phyloP scores from a whole-genome alignment of 805 yeast species.

The Candida lessepsii region DNA sequence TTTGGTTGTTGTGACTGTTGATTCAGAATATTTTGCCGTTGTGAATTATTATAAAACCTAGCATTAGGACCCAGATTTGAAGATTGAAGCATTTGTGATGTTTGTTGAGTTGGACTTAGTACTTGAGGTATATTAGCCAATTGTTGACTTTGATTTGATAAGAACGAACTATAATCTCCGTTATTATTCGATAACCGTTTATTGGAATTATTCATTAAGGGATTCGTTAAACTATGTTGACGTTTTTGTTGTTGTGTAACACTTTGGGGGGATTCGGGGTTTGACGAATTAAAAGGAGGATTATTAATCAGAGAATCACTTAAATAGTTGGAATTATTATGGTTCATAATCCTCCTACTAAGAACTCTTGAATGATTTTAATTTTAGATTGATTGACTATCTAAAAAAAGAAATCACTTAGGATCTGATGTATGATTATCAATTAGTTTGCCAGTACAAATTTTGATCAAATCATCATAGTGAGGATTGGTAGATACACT shows the following conservation, averaged over 20 bases:
- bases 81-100: not conserved
- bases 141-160: conserved; percentile 6
- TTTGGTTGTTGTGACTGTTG: not conserved
- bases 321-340: conserved; percentile 19
- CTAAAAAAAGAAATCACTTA: conserved; percentile 3
- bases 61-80: no score
- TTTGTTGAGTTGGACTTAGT: not conserved
- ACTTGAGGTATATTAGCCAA: conserved; percentile 1
- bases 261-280: conserved; percentile 6
- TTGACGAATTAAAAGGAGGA: conserved; percentile 12
- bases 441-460: conserved; percentile 4
- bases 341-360: conserved; percentile 12
- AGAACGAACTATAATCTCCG: conserved; percentile 7
- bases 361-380: not conserved
- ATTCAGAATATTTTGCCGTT: not conserved
- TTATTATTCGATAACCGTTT: conserved; percentile 32
- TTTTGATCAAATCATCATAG: conserved; percentile 1
- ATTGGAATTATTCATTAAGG: conserved; percentile 30
- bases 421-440: not conserved
- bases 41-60: not conserved
- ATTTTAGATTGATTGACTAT: conserved; percentile 4
- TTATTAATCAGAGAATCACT: conserved; percentile 19
- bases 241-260: conserved; percentile 33
- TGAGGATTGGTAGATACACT: not conserved
- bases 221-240: conserved; percentile 38